Base-by-base conservation (phyloP, 371 early-diverging fungal genomes). In the Mortierella sp. region DNA sequence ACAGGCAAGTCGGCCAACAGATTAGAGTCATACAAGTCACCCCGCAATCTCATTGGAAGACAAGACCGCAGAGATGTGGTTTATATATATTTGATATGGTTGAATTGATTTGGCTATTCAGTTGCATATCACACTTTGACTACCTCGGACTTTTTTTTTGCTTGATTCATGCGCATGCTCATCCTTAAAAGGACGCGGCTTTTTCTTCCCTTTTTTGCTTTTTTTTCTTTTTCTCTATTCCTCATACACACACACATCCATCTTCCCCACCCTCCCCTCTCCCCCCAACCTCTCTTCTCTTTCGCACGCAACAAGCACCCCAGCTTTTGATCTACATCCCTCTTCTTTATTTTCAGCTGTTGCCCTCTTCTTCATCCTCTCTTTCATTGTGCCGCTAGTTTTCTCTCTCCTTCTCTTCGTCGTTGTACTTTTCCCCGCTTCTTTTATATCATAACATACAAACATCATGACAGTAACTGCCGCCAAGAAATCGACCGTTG, bases 401-500 rank as follows among this genome's bases (percentile, higher is more conserved):
- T 69, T 43, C 41, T 26, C 34, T 45, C 66, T 24, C 19, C 6
- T 37, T 31, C 26, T 34, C 37, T 37, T 37, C 58, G 2, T 50
- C 45, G 5, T 43, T 48, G 47, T 45, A 34, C 43, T 50, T 31
- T 37, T 31, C 50, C 31, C 16, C 34, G 0, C 45, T 8, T 24
- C 13, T 24, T 40, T 9, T 26, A 64, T 10, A 44, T 41, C 67
- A 64, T 29, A 68, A 31, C 71, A 68, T 41, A 41, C 52, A 64
- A 24, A 66, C 24, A 45, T 29, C 16, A 70, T 61, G 66, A 74
- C 70, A 48, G 50, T 67, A 50, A 16, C 70, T 37, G 44, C 75
- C 13, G 63, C 76, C 44, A 82, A 64, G 61, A 70, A 78, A 52
- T 63, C 72, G 29, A 75, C 90, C 71, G 86, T 95, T 71, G 96